Evolutionary conservation across 2,329 filamentous ascomycete species (phyloP).

Genomic region (Colletotrichum somersetense): DNA sequence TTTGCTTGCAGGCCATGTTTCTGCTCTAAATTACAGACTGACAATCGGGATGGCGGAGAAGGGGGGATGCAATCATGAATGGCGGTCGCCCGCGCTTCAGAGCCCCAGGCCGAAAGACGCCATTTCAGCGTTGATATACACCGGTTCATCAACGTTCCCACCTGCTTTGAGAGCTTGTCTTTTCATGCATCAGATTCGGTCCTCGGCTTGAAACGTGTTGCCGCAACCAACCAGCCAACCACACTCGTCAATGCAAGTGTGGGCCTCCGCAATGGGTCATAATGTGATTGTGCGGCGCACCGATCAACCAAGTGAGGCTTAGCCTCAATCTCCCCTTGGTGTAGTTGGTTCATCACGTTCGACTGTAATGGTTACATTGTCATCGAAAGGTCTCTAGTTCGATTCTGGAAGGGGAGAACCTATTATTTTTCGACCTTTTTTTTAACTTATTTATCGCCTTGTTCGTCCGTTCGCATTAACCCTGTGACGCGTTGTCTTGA

Average conservation of each 20-base stretch:
- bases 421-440: neutral
- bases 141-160: neutral
- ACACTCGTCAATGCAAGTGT: neutral
- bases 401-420: conserved; percentile 37
- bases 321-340: conserved; percentile 35
- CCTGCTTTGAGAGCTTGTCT: too few relatives aligned
- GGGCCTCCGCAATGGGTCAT: neutral
- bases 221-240: neutral
- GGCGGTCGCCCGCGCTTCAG: neutral
- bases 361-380: conserved; percentile 36
- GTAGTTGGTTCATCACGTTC: conserved; percentile 41
- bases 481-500: neutral
- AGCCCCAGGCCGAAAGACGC: neutral
- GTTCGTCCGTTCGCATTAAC: neutral
- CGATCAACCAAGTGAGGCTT: conserved; percentile 16
- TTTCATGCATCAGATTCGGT: neutral
- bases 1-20: neutral
- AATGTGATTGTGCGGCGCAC: fast-evolving
- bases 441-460: too few relatives aligned
- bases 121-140: neutral
- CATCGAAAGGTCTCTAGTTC: conserved; percentile 40
- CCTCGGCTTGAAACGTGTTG: neutral
- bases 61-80: too few relatives aligned
- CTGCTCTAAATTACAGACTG: too few relatives aligned
- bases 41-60: too few relatives aligned